phyloP scores from a whole-genome alignment of 345 rosid genomes.

The Camelina laxa region DNA sequence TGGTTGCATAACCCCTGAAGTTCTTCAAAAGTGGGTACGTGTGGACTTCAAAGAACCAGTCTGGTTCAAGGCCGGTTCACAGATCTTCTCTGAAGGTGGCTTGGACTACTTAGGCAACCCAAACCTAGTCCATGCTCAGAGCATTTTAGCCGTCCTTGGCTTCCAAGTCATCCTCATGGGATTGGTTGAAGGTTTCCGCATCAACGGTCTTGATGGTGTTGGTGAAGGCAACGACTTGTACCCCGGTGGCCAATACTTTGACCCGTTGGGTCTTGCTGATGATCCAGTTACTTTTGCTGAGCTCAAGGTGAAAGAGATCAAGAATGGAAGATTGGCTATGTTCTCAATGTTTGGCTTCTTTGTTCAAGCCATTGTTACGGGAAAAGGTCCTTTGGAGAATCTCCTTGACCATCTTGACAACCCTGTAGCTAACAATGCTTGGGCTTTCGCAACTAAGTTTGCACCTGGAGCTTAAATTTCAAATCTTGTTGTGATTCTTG shows the following conservation, averaged over 20 bases:
- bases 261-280: slow-evolving; percentile 88
- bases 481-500: slow-evolving; percentile 21
- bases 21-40: slow-evolving; percentile 76
- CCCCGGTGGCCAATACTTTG: slow-evolving; percentile 91
- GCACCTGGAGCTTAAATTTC: slow-evolving; percentile 71
- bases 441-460: slow-evolving; percentile 97
- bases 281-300: slow-evolving; percentile 87
- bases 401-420: slow-evolving; percentile 88
- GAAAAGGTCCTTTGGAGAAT: slow-evolving; percentile 94
- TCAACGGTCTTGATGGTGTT: slow-evolving; percentile 90
- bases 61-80: slow-evolving; percentile 99
- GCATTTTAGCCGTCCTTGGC: slow-evolving; percentile 90
- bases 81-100: slow-evolving; percentile 97
- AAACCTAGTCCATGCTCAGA: slow-evolving; percentile 95
- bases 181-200: slow-evolving; percentile 88
- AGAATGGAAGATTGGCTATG: slow-evolving; percentile 95
- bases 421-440: slow-evolving; percentile 97
- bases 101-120: slow-evolving; percentile 99
- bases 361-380: slow-evolving; percentile 93
- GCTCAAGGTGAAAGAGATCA: slow-evolving; percentile 97
- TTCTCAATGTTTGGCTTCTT: slow-evolving; percentile 99
- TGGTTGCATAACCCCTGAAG: slow-evolving; percentile 96
- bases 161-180: slow-evolving; percentile 94
- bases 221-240: slow-evolving; percentile 94
- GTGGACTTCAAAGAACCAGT: slow-evolving; percentile 94